A percentile compares a stretch with the other conserved stretches of the same genome.
These are phyloP conservation scores for Setomelanomma holmii DNA, from an alignment of 2,329 filamentous ascomycete genomes.

Conservation along the genomic window DNA sequence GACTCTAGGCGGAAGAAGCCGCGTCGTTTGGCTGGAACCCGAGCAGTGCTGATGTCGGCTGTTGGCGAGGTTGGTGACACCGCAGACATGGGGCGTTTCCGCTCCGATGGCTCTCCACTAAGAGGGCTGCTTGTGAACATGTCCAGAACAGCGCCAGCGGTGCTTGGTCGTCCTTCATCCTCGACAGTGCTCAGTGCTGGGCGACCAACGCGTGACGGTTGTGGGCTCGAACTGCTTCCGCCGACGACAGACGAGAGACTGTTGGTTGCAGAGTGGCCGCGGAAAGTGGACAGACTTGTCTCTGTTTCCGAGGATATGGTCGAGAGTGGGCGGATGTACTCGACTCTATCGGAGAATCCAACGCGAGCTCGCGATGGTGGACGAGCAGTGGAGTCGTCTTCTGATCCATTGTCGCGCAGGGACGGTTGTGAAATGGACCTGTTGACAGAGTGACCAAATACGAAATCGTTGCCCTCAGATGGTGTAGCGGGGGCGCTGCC, in stretches of 20 bases:
- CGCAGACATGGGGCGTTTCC: conserved; percentile 48
- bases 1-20: conserved; percentile 60
- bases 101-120: conserved; percentile 31
- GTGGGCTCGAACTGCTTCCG: conserved; percentile 58
- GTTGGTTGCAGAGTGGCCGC: conserved; percentile 76
- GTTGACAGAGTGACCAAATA: conserved; percentile 44
- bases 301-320: conserved; percentile 85
- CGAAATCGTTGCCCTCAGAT: conserved; percentile 54
- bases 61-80: conserved; percentile 30
- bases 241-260: conserved; percentile 82
- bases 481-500: conserved; percentile 72
- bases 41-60: conserved; percentile 2
- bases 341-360: conserved; percentile 82
- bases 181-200: conserved; percentile 51
- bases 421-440: conserved; percentile 51
- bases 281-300: conserved; percentile 73
- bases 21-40: conserved; percentile 41
- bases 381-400: conserved; percentile 40
- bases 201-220: conserved; percentile 51
- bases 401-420: conserved; percentile 31
- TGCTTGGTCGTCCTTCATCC: conserved; percentile 65
- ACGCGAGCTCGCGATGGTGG: conserved; percentile 68
- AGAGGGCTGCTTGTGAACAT: conserved; percentile 35
- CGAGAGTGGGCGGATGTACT: conserved; percentile 84
- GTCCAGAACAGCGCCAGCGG: conserved; percentile 74